Evolutionary conservation across 495 filamentous ascomycete species (phyloP).

Genomic region (Neurospora hispaniola): DNA sequence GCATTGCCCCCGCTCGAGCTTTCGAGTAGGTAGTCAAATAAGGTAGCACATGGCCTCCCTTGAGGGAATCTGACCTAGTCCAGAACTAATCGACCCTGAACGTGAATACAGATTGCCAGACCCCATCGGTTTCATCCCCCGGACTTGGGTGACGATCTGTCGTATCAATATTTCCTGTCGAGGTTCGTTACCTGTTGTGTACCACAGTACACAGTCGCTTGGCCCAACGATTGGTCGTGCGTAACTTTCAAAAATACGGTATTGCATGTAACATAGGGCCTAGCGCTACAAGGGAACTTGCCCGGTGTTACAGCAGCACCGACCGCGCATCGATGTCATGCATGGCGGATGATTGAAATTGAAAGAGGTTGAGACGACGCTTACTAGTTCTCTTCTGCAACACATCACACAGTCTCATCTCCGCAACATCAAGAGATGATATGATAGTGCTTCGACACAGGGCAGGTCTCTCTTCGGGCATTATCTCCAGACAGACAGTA

Average conservation of each 20-base stretch:
- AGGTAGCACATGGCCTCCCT: background rate
- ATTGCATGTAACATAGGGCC: background rate
- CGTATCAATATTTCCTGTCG: background rate
- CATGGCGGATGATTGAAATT: background rate
- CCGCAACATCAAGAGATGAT: background rate
- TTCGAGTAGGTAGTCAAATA: background rate
- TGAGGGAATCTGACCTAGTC: background rate
- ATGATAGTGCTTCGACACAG: background rate
- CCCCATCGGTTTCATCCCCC: background rate
- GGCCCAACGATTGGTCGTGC: background rate
- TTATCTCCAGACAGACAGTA: too few species aligned
- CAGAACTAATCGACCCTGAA: background rate
- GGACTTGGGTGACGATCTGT: background rate
- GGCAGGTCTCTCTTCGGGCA: background rate
- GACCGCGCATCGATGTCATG: background rate
- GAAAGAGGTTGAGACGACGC: background rate
- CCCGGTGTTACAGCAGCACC: background rate
- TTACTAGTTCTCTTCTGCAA: background rate
- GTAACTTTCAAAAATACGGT: background rate
- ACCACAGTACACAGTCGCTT: background rate
- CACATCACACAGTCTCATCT: background rate
- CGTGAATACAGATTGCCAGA: background rate
- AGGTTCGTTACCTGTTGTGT: background rate
- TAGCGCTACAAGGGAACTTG: background rate
- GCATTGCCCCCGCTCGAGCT: background rate